Evolutionary conservation across 495 filamentous ascomycete genomes (phyloP).

Genomic region (Apiosordaria backusii): DNA sequence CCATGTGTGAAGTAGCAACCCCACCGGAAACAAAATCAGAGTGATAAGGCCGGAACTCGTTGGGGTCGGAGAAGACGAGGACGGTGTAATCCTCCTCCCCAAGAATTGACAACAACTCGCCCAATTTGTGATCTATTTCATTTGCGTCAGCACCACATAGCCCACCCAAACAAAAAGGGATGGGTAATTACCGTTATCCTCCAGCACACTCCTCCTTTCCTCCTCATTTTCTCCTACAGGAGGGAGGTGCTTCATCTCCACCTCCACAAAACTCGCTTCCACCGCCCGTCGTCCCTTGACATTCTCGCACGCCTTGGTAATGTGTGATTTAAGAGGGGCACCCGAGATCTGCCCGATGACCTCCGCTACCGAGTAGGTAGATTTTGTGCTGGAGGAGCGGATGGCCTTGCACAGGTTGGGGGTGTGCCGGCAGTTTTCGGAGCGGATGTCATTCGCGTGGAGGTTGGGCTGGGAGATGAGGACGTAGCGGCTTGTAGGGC

Average conservation of each 20-base stretch:
- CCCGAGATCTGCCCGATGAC: slow-evolving; percentile 57
- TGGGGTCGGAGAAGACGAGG: slow-evolving; percentile 40
- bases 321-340: slow-evolving; percentile 33
- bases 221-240: slow-evolving; percentile 40
- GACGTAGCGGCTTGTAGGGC: slow-evolving; percentile 74
- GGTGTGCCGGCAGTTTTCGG: slow-evolving; percentile 18
- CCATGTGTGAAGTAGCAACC: slow-evolving; percentile 36
- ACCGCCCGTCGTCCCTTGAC: slow-evolving; percentile 36
- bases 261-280: slow-evolving; percentile 40
- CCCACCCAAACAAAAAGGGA: slow-evolving; percentile 10
- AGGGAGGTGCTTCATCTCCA: slow-evolving; percentile 49
- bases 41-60: slow-evolving; percentile 43
- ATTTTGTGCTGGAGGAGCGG: slow-evolving; percentile 20
- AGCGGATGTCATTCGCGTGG: slow-evolving; percentile 60
- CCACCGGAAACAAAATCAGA: slow-evolving; percentile 37
- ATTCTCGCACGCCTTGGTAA: slow-evolving; percentile 27
- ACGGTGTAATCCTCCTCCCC: slow-evolving; percentile 44
- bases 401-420: slow-evolving; percentile 32
- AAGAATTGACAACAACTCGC: slow-evolving; percentile 34
- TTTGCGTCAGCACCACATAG: slow-evolving; percentile 16
- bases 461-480: slow-evolving; percentile 76
- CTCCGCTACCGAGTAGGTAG: slow-evolving; percentile 51
- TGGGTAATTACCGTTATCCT: slow-evolving; percentile 68
- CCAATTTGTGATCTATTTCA: slow-evolving; percentile 39
- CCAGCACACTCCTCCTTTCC: slow-evolving; percentile 53